Evolutionary conservation across 371 early-diverging fungal genomes (phyloP).

Genomic region (Haplosporangium sp.): DNA sequence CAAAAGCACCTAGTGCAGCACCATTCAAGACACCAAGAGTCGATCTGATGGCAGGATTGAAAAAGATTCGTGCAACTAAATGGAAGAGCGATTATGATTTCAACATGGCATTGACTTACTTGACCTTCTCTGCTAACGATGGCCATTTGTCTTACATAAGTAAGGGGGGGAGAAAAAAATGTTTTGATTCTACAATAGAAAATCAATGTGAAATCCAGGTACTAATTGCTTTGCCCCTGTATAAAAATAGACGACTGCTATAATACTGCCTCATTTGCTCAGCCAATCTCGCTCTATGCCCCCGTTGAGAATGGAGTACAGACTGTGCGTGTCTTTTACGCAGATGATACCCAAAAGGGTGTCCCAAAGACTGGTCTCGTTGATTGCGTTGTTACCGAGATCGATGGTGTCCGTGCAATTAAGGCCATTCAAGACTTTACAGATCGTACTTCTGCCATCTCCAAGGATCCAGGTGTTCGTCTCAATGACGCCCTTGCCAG

Average conservation of each 20-base stretch:
- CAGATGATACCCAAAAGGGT: constrained; percentile 36
- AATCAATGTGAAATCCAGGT: too few species aligned
- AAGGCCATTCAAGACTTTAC: constrained; percentile 51
- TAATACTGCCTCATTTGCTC: constrained; percentile 35
- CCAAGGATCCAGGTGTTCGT: constrained; percentile 56
- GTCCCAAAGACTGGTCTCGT: constrained; percentile 37
- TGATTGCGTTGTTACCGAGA: constrained; percentile 47
- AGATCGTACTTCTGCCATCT: constrained; percentile 45
- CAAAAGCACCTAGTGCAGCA: constrained; percentile 17
- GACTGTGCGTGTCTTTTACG: constrained; percentile 45
- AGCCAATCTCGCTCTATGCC: constrained; percentile 54
- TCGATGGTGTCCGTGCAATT: constrained; percentile 55
- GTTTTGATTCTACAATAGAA: too few species aligned
- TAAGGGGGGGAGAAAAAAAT: constrained; percentile 6
- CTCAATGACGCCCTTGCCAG: constrained; percentile 56
- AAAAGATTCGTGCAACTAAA: constrained; percentile 39
- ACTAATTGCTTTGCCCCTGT: not conserved
- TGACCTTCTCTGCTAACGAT: constrained; percentile 40
- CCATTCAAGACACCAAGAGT: constrained; percentile 41
- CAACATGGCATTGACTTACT: constrained; percentile 39
- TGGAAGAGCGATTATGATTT: constrained; percentile 52
- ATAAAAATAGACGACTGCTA: constrained; percentile 37
- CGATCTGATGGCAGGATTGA: constrained; percentile 32
- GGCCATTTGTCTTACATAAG: constrained; percentile 44
- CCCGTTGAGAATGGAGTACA: constrained; percentile 48